phyloP scores from a whole-genome alignment of 2,329 filamentous ascomycete species.

The Fusarium illudens region DNA sequence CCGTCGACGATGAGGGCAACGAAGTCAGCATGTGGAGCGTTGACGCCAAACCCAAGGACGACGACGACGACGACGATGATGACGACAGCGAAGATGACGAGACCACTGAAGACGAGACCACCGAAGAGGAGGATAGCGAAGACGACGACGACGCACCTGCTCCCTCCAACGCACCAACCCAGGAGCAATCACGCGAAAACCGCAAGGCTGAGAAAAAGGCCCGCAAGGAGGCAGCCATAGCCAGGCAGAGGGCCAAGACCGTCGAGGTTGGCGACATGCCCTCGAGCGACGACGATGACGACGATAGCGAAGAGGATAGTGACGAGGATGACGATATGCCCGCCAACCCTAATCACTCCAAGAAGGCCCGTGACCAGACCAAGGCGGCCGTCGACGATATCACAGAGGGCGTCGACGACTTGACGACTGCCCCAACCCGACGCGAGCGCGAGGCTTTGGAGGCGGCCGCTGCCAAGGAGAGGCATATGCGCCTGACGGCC shows the following conservation, averaged over 20 bases:
- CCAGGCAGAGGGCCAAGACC: constrained; percentile 72
- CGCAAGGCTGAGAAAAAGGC: constrained; percentile 89
- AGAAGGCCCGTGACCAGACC: constrained; percentile 71
- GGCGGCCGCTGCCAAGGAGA: constrained; percentile 87
- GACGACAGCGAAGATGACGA: constrained; percentile 63
- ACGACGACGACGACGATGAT: constrained; percentile 61
- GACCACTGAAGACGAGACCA: constrained; percentile 61
- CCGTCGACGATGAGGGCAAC: constrained; percentile 88
- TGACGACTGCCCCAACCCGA: constrained; percentile 57
- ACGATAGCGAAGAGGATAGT: constrained; percentile 65
- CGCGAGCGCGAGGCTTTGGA: constrained; percentile 78
- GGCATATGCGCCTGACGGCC: constrained; percentile 89
- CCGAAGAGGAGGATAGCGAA: constrained; percentile 61
- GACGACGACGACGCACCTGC: constrained; percentile 59
- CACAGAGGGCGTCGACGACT: constrained; percentile 64
- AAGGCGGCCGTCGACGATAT: constrained; percentile 57
- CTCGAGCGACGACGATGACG: constrained; percentile 73
- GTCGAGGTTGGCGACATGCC: constrained; percentile 89
- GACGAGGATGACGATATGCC: constrained; percentile 72
- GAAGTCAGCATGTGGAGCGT: constrained; percentile 88
- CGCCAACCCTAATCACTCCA: constrained; percentile 91
- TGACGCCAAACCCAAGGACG: constrained; percentile 57
- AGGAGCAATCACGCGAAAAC: constrained; percentile 76
- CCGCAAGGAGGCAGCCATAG: constrained; percentile 88
- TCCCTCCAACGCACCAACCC: constrained; percentile 52